Percentiles rank a stretch among this genome's conserved stretches.
phyloP scores from a whole-genome alignment of 805 yeast genomes.

The Grigorovia humatica region DNA sequence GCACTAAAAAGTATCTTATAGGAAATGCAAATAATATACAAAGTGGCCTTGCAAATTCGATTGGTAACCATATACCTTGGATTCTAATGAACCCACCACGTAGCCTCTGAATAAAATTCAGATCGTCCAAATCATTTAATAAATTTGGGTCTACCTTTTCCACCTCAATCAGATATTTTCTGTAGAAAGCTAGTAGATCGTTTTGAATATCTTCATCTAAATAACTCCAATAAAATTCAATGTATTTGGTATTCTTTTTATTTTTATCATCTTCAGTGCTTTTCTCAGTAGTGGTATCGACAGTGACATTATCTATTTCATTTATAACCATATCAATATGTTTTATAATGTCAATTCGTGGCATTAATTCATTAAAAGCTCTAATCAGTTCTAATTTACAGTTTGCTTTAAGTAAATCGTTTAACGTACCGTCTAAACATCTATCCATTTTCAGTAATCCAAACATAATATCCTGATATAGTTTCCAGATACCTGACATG shows the following conservation, averaged over 20 bases:
- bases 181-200: not conserved
- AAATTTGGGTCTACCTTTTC: slow-evolving; percentile 4
- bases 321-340: not conserved
- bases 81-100: slow-evolving; percentile 87
- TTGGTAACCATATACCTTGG: slow-evolving; percentile 92
- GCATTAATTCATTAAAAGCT: not conserved
- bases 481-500: slow-evolving; percentile 80
- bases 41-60: slow-evolving; percentile 49
- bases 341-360: not conserved
- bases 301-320: not conserved
- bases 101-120: slow-evolving; percentile 45
- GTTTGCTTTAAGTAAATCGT: not conserved
- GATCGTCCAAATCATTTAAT: slow-evolving; percentile 9
- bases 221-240: slow-evolving; percentile 1
- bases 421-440: not conserved
- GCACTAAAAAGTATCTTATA: slow-evolving; percentile 65
- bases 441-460: slow-evolving; percentile 13
- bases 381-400: not conserved
- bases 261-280: not conserved
- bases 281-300: not conserved
- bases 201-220: not conserved
- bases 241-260: not conserved
- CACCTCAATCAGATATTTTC: not conserved
- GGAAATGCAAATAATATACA: slow-evolving; percentile 70
- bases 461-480: slow-evolving; percentile 28